Base-by-base conservation (phyloP, 2,329 filamentous ascomycete species). In the Alternaria longipes region DNA sequence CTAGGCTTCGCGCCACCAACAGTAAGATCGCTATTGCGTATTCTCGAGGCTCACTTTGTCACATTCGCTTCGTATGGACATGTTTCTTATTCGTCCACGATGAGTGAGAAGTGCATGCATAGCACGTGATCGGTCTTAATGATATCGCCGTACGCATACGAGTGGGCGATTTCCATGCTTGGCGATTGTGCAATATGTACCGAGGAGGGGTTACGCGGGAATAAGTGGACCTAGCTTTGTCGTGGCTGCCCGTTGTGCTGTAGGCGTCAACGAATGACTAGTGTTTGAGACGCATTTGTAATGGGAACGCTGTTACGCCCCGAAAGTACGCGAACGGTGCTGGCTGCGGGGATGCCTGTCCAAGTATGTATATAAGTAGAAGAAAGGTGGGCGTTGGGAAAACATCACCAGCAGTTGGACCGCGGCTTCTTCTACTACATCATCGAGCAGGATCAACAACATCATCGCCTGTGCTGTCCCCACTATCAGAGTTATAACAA, bases 391-490 rank as follows among this genome's bases (percentile, higher is more conserved):
- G 7, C 22, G 8, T 45, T 50, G 36, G 18, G 20, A 22, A 49
- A 8, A 14, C 24, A 42, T n/a, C 26, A 46, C 49, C 58, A 52
- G 18, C 57, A 56, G 20, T 40, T n/a, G 44, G 18, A 22, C 20
- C 41, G 45, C 28, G n/a, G 28, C 45, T 49, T 34, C 28, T 20
- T 49, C 45, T 14, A 12, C 45, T 49, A 32, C 45, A 49, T 49
- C 30, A 50, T 50, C 46, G 20, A 36, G 9, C 34, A 50, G 32
- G 14, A 32, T 38, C 34, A 9, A 40, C 18, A 52, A n/a, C 56
- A 54, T 54, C 49, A 49, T 54, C 32, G 30, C 28, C 30, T 46
- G 41, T 51, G 49, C 49, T 36, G 47, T 54, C 49, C 40, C 42
- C 28, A 20, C 46, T 49, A 26, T 38, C 20, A 38, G 16, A n/a